Evolutionary conservation across 257 asterid genomes (phyloP).

Genomic region (Nicotiana sylvestris): DNA sequence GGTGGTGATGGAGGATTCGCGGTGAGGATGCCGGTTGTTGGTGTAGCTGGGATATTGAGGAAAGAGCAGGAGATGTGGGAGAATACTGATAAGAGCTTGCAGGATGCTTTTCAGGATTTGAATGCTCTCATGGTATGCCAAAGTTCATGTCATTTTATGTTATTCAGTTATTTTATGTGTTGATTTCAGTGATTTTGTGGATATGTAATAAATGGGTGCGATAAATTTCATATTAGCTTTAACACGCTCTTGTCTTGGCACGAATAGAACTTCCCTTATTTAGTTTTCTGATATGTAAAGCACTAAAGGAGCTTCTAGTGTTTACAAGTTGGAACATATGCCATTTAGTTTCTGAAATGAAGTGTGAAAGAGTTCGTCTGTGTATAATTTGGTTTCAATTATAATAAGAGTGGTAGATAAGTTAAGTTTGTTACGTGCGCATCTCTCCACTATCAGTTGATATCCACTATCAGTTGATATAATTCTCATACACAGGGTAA

Average conservation of each 20-base stretch:
- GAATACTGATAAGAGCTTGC: conserved; percentile 95
- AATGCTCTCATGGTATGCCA: conserved; percentile 89
- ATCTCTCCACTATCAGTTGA: neutral
- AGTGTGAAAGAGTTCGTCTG: neutral
- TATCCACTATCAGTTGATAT: neutral
- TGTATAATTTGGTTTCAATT: neutral
- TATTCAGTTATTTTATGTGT: neutral
- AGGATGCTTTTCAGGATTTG: conserved; percentile 97
- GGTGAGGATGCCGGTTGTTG: conserved; percentile 72
- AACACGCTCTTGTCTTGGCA: neutral
- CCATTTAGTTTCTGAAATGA: conserved; percentile 1
- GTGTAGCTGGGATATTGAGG: conserved; percentile 90
- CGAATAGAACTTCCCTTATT: neutral
- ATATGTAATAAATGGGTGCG: neutral
- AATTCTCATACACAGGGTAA: conserved; percentile 46
- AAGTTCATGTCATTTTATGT: neutral
- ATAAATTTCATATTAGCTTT: neutral
- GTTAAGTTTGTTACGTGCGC: neutral
- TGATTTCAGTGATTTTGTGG: neutral
- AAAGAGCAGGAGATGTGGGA: conserved; percentile 99
- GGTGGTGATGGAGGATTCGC: conserved; percentile 46
- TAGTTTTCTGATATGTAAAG: neutral
- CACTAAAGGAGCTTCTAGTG: neutral
- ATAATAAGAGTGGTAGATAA: neutral
- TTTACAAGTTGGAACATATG: neutral